Percentiles rank a stretch among this genome's conserved stretches.
Evolutionary conservation across 2,329 filamentous ascomycete species (phyloP).

Genomic region (Alternaria solani): DNA sequence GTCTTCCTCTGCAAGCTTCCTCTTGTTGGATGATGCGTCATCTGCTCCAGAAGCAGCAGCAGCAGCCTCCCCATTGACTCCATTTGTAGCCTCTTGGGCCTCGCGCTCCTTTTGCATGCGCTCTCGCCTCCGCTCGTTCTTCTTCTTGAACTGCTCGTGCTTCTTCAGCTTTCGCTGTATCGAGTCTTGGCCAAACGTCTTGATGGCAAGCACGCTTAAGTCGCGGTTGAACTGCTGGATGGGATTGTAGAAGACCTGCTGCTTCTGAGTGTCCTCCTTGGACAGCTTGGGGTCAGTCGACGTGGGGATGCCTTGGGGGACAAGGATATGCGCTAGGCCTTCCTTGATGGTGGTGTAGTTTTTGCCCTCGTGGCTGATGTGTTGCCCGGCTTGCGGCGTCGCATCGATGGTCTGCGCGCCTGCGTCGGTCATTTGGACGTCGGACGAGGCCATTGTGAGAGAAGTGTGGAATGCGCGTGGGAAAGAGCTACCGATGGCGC

Average conservation of each 20-base stretch:
- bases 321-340: slow-evolving; percentile 72
- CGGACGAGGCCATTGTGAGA: slow-evolving; percentile 26
- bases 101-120: slow-evolving; percentile 21
- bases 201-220: slow-evolving; percentile 89
- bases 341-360: slow-evolving; percentile 70
- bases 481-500: slow-evolving; percentile 36
- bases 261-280: slow-evolving; percentile 64
- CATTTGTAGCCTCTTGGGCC: slow-evolving; percentile 6
- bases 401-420: slow-evolving; percentile 36
- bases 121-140: slow-evolving; percentile 33
- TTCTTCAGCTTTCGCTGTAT: slow-evolving; percentile 58
- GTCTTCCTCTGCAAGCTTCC: slow-evolving; percentile 32
- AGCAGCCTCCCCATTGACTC: slow-evolving; percentile 1
- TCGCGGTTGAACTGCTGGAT: slow-evolving; percentile 99
- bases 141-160: slow-evolving; percentile 53
- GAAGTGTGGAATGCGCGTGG: slow-evolving; percentile 30
- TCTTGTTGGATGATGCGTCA: slow-evolving; percentile 31
- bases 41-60: slow-evolving; percentile 3
- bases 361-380: slow-evolving; percentile 57
- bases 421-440: slow-evolving; percentile 22
- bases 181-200: slow-evolving; percentile 79
- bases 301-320: slow-evolving; percentile 62
- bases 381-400: slow-evolving; percentile 40
- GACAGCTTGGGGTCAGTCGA: slow-evolving; percentile 58
- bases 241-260: slow-evolving; percentile 95